These are phyloP conservation scores for Beta vulgaris DNA, from an alignment of 148 eudicot genomes.

Conservation along the genomic window DNA sequence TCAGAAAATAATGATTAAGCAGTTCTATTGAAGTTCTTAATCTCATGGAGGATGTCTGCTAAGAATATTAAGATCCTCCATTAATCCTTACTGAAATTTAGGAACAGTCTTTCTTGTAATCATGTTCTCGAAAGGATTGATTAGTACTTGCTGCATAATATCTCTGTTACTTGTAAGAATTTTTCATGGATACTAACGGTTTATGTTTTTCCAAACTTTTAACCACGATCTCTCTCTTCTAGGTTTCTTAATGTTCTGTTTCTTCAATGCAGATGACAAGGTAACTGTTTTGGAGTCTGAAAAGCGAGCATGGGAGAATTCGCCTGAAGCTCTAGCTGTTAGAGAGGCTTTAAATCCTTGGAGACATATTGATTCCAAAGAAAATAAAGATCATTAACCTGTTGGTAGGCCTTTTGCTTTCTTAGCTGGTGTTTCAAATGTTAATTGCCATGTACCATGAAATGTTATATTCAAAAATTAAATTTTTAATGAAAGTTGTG, in stretches of 20 bases:
- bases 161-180: background rate
- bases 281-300: slow-evolving; percentile 82
- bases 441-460: background rate
- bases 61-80: no score
- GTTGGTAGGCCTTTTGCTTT: background rate
- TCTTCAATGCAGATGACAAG: slow-evolving; percentile 65
- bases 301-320: slow-evolving; percentile 82
- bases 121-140: background rate
- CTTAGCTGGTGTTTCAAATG: background rate
- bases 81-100: no score
- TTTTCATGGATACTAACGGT: no score
- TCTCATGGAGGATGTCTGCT: no score
- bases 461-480: background rate
- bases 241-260: slow-evolving; percentile 8
- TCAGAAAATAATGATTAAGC: no score
- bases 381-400: slow-evolving; percentile 12
- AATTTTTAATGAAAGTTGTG: background rate
- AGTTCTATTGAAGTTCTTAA: no score
- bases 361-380: slow-evolving; percentile 50
- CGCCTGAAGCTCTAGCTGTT: slow-evolving; percentile 79
- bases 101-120: no score
- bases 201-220: no score
- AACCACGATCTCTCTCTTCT: no score
- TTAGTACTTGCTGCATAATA: background rate
- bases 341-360: slow-evolving; percentile 93